phyloP scores from a whole-genome alignment of 2,329 filamentous ascomycete genomes.

The Aurifilum marmelostoma region DNA sequence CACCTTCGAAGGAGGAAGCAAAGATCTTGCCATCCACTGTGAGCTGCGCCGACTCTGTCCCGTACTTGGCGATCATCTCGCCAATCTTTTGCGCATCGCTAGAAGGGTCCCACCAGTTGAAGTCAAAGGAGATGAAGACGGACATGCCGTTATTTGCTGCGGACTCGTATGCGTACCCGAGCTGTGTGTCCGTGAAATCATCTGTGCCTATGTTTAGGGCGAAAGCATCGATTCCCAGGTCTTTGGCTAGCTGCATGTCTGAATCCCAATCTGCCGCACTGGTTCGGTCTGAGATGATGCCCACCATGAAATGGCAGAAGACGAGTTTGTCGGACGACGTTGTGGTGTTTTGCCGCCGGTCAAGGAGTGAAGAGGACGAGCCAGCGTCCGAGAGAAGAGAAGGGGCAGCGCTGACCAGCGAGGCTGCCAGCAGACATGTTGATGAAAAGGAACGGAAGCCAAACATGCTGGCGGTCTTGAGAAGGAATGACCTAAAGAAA shows the following conservation, averaged over 20 bases:
- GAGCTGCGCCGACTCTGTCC: constrained; percentile 48
- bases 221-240: constrained; percentile 38
- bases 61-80: constrained; percentile 50
- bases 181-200: constrained; percentile 47
- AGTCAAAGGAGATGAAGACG: constrained; percentile 60
- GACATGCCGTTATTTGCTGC: constrained; percentile 52
- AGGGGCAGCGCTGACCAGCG: constrained; percentile 16
- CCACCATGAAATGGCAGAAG: constrained; percentile 30
- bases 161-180: constrained; percentile 52
- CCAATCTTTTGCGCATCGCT: constrained; percentile 45
- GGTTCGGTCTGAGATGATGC: constrained; percentile 27
- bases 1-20: constrained; percentile 56
- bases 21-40: constrained; percentile 52
- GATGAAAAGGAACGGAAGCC: constrained; percentile 18
- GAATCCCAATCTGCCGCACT: constrained; percentile 29
- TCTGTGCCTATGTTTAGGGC: constrained; percentile 42
- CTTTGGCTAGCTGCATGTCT: constrained; percentile 29
- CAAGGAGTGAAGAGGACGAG: constrained; percentile 1
- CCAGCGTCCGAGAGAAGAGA: constrained; percentile 15
- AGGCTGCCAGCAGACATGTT: constrained; percentile 18
- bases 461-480: constrained; percentile 19
- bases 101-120: constrained; percentile 27
- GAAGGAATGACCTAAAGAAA: background rate
- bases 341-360: constrained; percentile 14
- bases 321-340: constrained; percentile 26